Evolutionary conservation across 2,329 filamentous ascomycete species (phyloP), one percentile per base, ranked within the genome.

Genomic region (Talaromyces verruculosus): DNA sequence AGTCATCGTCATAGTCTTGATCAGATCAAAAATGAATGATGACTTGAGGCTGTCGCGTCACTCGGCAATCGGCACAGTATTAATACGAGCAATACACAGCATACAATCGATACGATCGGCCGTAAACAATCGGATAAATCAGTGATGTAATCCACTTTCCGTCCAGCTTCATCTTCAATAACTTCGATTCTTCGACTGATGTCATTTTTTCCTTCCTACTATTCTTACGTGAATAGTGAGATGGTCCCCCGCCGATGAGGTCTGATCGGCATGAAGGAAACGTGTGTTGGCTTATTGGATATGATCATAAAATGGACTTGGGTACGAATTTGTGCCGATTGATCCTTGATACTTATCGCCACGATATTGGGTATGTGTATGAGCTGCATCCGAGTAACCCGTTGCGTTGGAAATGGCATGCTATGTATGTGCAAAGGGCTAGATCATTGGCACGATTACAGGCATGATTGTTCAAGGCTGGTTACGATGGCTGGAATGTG

Each of bases 401-500:
- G 49, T 33, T 53, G 49, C 49, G 49, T 53, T 15, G 49, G 25
- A 53, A 7, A 5, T 28, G 47, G 25, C 11, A 33, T 33, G 49
- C 5, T 28, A 28, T 51, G 22, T 28, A 28, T 49, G 41, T n/a
- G 6, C 41, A 2, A 43, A 6, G 51, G 30, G 8, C 51, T 33
- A 55, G 51, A 22, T 19, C 51, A 10, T 53, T 35, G 49, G 10
- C 7, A 11, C n/a, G 3, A 7, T 25, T 55, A 5, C n/a, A 51
- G 22, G 13, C 17, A 30, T 2, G 45, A 25, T 17, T 19, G 43
- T 25, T 13, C 5, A 11, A 55, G 7, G 28, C 28, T 15, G 30
- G 30, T 55, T 33, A 53, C 51, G 51, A 30, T 37, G 53, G n/a
- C 1, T 45, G 58, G 58, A 47, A 47, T 61, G 58, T 61, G 58